Evolutionary conservation across 257 asterid genomes (phyloP).

Genomic region (Fraxinus quadrangulata): DNA sequence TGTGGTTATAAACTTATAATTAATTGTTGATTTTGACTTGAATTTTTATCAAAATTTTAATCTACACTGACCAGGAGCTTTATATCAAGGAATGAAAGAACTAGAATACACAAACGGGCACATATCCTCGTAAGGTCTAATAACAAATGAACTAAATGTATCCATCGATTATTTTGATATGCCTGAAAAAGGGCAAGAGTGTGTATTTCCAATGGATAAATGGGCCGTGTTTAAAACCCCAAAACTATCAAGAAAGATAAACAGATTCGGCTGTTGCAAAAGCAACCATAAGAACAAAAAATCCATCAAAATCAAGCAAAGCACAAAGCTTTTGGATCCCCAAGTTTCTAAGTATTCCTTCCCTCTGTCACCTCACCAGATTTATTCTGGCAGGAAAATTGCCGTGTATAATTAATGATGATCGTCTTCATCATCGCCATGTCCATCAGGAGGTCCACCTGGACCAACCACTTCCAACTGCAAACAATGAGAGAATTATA

Average conservation of each 20-base stretch:
- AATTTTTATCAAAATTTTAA: too few relatives aligned
- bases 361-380: slow-evolving; percentile 47
- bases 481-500: background rate
- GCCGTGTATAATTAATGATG: slow-evolving; percentile 51
- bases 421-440: slow-evolving; percentile 48
- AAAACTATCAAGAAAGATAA: slow-evolving; percentile 26
- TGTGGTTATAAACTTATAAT: too few relatives aligned
- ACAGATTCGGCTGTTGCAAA: slow-evolving; percentile 37
- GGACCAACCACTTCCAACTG: slow-evolving; percentile 92
- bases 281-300: slow-evolving; percentile 39
- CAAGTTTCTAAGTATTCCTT: slow-evolving; percentile 36
- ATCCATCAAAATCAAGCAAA: slow-evolving; percentile 33
- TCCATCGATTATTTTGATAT: slow-evolving; percentile 45
- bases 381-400: slow-evolving; percentile 48
- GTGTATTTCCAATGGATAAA: slow-evolving; percentile 36
- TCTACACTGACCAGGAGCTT: too few relatives aligned
- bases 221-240: slow-evolving; percentile 29
- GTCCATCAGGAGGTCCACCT: slow-evolving; percentile 85
- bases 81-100: too few relatives aligned
- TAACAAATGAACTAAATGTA: slow-evolving; percentile 18
- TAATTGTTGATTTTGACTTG: too few relatives aligned
- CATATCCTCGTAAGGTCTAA: background rate
- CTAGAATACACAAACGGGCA: too few relatives aligned
- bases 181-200: slow-evolving; percentile 31
- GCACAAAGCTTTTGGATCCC: slow-evolving; percentile 36